Conservation (phyloP, 2,329 filamentous ascomycete genomes). For the Pestalotiopsis sp. region DNA sequence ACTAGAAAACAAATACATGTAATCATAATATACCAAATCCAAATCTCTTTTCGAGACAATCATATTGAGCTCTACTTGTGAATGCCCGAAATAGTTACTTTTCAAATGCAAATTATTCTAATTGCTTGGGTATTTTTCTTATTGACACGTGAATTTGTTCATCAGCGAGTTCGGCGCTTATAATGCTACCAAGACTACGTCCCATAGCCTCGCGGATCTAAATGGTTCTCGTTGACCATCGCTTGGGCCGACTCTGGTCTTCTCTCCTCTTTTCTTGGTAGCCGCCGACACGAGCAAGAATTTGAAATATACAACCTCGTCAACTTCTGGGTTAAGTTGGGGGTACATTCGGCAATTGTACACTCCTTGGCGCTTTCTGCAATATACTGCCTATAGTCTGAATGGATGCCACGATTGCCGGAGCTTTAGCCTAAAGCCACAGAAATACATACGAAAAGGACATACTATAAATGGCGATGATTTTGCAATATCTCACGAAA, state of each 20-base stretch:
- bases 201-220: no score
- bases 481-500: neutral
- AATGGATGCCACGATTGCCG: neutral
- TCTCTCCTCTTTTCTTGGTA: neutral
- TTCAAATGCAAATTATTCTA: no score
- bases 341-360: neutral
- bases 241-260: neutral
- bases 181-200: neutral
- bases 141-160: neutral
- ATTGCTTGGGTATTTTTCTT: neutral
- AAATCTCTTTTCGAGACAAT: neutral
- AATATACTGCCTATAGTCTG: neutral
- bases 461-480: neutral
- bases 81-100: neutral
- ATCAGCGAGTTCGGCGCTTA: no score
- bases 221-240: no score
- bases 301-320: neutral
- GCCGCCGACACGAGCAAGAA: neutral
- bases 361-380: neutral
- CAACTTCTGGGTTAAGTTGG: neutral
- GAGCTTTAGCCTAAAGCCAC: neutral
- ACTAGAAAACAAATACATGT: neutral
- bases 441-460: neutral
- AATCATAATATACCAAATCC: neutral
- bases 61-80: neutral